Conservation (phyloP, 1,284 basidiomycete genomes). For the Cryptococcus jaspeensis region DNA sequence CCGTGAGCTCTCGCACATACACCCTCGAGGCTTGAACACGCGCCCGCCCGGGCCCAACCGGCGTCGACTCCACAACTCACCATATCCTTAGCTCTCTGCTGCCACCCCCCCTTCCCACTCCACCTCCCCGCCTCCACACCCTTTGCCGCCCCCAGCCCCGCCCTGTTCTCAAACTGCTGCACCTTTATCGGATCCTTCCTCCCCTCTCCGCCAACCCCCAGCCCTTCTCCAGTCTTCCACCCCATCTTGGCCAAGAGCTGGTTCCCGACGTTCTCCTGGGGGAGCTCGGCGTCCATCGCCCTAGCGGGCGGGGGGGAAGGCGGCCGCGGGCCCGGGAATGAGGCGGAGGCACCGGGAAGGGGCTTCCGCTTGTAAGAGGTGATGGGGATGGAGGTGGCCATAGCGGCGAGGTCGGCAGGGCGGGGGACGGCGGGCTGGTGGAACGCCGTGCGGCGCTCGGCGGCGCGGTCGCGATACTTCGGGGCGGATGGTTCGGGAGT, state of each 20-base stretch:
- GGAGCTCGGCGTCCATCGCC: constrained; percentile 65
- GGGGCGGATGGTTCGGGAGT: constrained; percentile 44
- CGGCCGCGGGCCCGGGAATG: constrained; percentile 53
- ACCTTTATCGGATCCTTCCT: constrained; percentile 81
- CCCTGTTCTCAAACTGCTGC: constrained; percentile 79
- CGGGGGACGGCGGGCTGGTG: constrained; percentile 66
- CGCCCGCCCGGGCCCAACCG: neutral
- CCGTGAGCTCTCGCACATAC: neutral
- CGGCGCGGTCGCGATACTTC: constrained; percentile 88
- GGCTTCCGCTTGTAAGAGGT: constrained; percentile 1
- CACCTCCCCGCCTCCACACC: constrained; percentile 77
- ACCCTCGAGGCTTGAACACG: too few relatives aligned
- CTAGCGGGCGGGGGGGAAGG: constrained; percentile 60
- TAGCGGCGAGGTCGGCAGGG: constrained; percentile 3
- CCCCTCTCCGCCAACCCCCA: constrained; percentile 76
- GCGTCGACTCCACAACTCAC: constrained; percentile 17
- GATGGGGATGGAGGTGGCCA: neutral
- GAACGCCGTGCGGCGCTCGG: constrained; percentile 79
- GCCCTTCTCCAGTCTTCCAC: constrained; percentile 83
- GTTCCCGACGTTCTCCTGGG: constrained; percentile 80
- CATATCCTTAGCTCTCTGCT: constrained; percentile 40
- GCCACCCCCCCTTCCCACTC: constrained; percentile 52
- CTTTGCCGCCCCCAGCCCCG: constrained; percentile 82
- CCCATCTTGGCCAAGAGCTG: constrained; percentile 94
- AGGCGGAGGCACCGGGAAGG: neutral